Evolutionary conservation across 768 basidiomycete genomes (phyloP), one percentile per base, ranked within the genome.

Genomic region (Lentinula aciculospora): DNA sequence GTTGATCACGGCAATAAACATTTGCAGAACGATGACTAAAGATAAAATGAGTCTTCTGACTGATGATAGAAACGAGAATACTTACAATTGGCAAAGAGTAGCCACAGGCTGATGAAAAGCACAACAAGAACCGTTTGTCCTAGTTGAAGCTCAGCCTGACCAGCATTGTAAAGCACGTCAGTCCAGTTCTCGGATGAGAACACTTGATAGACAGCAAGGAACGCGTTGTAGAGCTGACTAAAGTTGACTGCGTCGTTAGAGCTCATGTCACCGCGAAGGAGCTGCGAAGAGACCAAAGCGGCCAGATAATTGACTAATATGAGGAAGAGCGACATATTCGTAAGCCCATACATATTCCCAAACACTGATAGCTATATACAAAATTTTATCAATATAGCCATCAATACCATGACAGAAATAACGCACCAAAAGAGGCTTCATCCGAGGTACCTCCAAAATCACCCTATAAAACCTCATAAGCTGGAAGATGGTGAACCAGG

Each of bases 1-100:
- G 65, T 94, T 92, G 77, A 97, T 94, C 45, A 96, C 94, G 32
- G 96, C 96, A 65, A 98, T 92, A 75, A 98, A 97, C 86, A 98
- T 89, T 67, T 96, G 94, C 49, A 96, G 69, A 8, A 96, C 79
- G 64, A 96, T 92, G 76, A 93, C 94, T 95, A 54, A 6, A 53
- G 7, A 39, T 19, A 28, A 64, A 48, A 17, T 34, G 21, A 44
- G 15, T 17, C n/a, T n/a, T n/a, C n/a, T n/a, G n/a, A n/a, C n/a
- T n/a, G n/a, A n/a, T n/a, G n/a, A n/a, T n/a, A n/a, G n/a, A n/a
- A n/a, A n/a, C n/a, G n/a, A 13, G 34, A 40, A 29, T 32, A 76
- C 93, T 64, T 61, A 94, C 93, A 95, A 68, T 94, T 94, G 1
- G 92, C 85, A 61, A 98, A 95, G 56, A 96, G 74, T 74, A 96